Evolutionary conservation across 345 rosid species (phyloP).

Genomic region (Bruguiera parviflora): DNA sequence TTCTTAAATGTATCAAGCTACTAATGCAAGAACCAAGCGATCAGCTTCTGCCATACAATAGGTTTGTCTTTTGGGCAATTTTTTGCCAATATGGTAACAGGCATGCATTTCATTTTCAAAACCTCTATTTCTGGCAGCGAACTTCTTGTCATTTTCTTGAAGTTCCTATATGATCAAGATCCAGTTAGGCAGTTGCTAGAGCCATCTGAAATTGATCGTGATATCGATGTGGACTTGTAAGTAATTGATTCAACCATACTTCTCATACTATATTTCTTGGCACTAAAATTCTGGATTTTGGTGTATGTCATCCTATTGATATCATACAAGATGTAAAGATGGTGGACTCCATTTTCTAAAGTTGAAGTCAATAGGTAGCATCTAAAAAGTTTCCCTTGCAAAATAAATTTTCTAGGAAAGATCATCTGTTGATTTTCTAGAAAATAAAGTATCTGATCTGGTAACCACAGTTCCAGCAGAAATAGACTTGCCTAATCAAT

Average conservation of each 20-base stretch:
- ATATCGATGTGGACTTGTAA: constrained; percentile 68
- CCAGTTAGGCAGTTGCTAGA: constrained; percentile 72
- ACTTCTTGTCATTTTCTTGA: constrained; percentile 81
- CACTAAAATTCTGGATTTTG: neutral
- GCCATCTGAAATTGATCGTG: constrained; percentile 50
- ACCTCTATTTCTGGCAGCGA: constrained; percentile 57
- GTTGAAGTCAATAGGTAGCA: neutral
- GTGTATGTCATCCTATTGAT: too few species aligned
- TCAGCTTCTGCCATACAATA: constrained; percentile 67
- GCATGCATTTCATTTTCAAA: constrained; percentile 18
- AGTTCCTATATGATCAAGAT: constrained; percentile 88
- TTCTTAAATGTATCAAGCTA: constrained; percentile 75
- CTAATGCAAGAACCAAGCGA: constrained; percentile 90
- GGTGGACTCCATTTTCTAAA: neutral
- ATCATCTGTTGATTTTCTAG: neutral
- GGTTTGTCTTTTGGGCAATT: constrained; percentile 41
- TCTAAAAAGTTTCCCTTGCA: neutral
- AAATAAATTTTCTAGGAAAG: neutral
- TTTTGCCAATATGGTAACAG: constrained; percentile 8
- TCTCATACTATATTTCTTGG: neutral
- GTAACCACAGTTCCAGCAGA: neutral
- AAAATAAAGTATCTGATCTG: too few species aligned
- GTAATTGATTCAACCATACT: constrained; percentile 23
- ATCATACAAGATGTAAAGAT: neutral
- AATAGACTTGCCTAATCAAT: too few species aligned